These are phyloP conservation scores for Mrakia gelida DNA, from an alignment of 768 basidiomycete species.

Conservation along the genomic window DNA sequence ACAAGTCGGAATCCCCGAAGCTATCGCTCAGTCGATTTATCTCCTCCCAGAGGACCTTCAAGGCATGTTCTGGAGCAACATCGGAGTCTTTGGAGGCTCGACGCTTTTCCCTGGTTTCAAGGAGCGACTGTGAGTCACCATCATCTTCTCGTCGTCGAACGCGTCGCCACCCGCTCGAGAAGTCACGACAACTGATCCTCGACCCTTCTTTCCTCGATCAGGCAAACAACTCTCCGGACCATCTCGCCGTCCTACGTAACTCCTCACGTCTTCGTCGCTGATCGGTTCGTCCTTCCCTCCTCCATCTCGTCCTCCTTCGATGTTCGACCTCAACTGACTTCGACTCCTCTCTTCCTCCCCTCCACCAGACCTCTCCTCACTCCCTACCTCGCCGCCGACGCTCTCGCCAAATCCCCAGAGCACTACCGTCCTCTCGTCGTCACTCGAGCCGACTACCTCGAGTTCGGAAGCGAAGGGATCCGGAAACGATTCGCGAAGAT, in stretches of 20 bases:
- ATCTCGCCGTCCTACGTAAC: neutral
- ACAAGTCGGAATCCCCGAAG: conserved; percentile 71
- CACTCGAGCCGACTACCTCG: conserved; percentile 9
- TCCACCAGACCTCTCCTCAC: neutral
- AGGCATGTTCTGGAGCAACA: conserved; percentile 94
- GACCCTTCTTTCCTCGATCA: neutral
- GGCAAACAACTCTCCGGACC: neutral
- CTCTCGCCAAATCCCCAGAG: neutral
- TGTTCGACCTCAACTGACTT: neutral
- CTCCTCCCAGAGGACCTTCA: conserved; percentile 72
- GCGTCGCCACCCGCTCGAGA: neutral
- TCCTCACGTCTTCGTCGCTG: neutral
- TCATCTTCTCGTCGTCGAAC: neutral
- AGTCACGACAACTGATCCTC: neutral
- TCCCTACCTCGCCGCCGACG: conserved; percentile 11
- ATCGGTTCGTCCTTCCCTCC: neutral
- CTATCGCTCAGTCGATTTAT: conserved; percentile 70
- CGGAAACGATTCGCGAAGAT: neutral
- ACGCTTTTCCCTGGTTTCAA: conserved; percentile 69
- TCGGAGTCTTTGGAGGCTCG: conserved; percentile 82
- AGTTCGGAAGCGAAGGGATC: conserved; percentile 4
- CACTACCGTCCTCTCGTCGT: conserved; percentile 7
- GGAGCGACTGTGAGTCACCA: conserved; percentile 64
- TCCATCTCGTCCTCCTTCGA: neutral
- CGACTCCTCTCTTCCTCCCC: neutral